These are phyloP conservation scores for Eucalyptus microcorys DNA, from an alignment of 345 rosid species.

Conservation along the genomic window DNA sequence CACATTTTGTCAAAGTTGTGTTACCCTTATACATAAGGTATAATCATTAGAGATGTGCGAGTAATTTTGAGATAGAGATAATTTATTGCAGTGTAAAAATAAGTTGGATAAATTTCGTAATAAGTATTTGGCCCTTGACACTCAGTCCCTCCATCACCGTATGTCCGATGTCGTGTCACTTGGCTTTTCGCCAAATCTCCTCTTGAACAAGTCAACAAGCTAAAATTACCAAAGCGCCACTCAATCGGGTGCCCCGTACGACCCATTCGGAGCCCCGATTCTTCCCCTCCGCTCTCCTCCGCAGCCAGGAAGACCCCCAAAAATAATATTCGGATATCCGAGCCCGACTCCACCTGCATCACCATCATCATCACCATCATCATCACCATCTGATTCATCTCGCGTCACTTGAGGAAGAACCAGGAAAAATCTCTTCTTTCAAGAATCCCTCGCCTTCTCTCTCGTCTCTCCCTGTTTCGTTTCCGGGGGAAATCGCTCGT, in stretches of 20 bases:
- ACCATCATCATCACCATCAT: neutral
- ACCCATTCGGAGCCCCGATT: neutral
- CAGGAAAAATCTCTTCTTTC: neutral
- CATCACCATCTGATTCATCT: neutral
- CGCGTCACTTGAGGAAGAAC: neutral
- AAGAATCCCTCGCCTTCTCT: neutral
- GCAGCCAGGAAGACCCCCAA: neutral
- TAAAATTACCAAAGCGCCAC: neutral
- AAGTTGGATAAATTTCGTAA: neutral
- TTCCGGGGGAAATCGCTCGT: neutral
- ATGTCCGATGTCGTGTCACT: neutral
- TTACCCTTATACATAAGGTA: neutral
- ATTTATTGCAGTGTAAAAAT: neutral
- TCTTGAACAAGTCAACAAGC: neutral
- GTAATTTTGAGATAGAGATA: too few species aligned
- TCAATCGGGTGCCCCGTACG: neutral
- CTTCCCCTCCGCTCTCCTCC: neutral
- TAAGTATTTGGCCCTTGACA: neutral
- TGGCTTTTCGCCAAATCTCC: neutral
- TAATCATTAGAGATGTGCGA: neutral
- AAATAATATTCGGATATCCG: neutral
- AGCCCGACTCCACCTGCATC: neutral
- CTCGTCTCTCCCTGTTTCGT: neutral
- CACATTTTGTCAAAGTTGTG: neutral
- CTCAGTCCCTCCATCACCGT: neutral